Percentiles rank a stretch among this genome's conserved stretches.
Evolutionary conservation across 345 rosid genomes (phyloP).

Genomic region (Salix viminalis): DNA sequence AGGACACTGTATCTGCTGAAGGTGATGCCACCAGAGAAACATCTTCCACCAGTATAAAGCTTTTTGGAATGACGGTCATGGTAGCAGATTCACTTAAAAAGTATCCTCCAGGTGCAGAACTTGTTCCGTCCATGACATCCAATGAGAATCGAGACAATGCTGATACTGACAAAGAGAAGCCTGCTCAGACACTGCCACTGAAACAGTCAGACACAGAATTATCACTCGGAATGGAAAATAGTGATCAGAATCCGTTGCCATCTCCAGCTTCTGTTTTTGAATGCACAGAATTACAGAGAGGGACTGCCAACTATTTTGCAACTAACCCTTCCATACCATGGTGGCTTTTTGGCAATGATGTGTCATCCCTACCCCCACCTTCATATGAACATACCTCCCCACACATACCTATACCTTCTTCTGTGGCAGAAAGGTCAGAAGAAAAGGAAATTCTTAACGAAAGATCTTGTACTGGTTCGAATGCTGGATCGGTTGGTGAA

Average conservation of each 20-base stretch:
- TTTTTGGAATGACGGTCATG: conserved; percentile 60
- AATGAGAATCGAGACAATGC: conserved; percentile 9
- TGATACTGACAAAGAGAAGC: conserved; percentile 12
- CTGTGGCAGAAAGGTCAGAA: conserved; percentile 6
- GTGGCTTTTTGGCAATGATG: conserved; percentile 18
- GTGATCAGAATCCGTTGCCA: neutral
- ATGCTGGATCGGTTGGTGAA: conserved; percentile 36
- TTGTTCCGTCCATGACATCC: conserved; percentile 4
- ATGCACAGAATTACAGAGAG: conserved; percentile 12
- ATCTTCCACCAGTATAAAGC: conserved; percentile 44
- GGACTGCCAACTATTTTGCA: conserved; percentile 7
- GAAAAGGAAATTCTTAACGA: conserved; percentile 34
- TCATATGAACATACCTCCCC: conserved; percentile 15
- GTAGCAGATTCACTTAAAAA: conserved; percentile 31
- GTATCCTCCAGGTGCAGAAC: conserved; percentile 6
- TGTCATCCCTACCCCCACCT: conserved; percentile 9
- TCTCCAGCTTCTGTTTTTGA: conserved; percentile 1
- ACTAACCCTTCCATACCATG: conserved; percentile 11
- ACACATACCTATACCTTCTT: neutral
- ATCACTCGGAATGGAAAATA: conserved; percentile 33
- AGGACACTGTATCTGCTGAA: conserved; percentile 7
- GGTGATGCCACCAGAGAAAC: conserved; percentile 12
- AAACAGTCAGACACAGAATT: conserved; percentile 29
- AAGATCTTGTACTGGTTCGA: conserved; percentile 39
- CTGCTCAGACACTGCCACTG: conserved; percentile 1